Evolutionary conservation across 2,329 filamentous ascomycete species (phyloP), one percentile per base, ranked within the genome.

Genomic region (Diaporthe caulivora): DNA sequence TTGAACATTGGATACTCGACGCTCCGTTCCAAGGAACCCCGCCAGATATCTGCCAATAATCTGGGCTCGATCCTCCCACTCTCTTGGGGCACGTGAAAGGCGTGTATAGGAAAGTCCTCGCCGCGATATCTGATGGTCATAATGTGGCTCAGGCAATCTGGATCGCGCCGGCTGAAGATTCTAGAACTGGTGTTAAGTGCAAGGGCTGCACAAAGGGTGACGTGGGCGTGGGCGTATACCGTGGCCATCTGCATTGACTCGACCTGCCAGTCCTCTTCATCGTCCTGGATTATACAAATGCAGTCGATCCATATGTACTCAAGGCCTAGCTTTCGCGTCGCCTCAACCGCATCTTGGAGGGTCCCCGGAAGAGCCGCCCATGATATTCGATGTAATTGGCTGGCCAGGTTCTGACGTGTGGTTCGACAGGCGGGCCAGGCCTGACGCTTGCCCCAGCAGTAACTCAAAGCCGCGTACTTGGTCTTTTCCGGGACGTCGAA

Each of bases 211-310:
- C 37, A 51, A 13, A 72, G 49, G 7, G 58, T 67, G 37, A 65
- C 49, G 21, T 67, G 24, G 7, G 70, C 70, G 49, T 72, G 62
- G 11, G 47, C 11, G 70, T 72, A 72, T 3, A 67, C 62, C 2
- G 62, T 44, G 15, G 58, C 47, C 70, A 72, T 72, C 26, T 54
- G 58, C 34, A 55, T 26, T 15, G 70, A 44, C 21, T 72, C 51
- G 9, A 11, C 17, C 31, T 37, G 51, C 58, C 58, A 72, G 37
- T 72, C 70, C 47, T 29, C 8, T 17, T 55, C 17, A 9, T 55
- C 31, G 24, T 60, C 53, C 31, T 73, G 79, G 75, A 79, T 21
- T 15, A 73, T 73, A 10, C 71, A 73, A 4, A 73, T 24, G 29
- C 54, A 69, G 47, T 73, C 71, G 53, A 73, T 70, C 71, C 71